phyloP scores from a whole-genome alignment of 2,329 filamentous ascomycete species.

The Rhinocladiella similis region DNA sequence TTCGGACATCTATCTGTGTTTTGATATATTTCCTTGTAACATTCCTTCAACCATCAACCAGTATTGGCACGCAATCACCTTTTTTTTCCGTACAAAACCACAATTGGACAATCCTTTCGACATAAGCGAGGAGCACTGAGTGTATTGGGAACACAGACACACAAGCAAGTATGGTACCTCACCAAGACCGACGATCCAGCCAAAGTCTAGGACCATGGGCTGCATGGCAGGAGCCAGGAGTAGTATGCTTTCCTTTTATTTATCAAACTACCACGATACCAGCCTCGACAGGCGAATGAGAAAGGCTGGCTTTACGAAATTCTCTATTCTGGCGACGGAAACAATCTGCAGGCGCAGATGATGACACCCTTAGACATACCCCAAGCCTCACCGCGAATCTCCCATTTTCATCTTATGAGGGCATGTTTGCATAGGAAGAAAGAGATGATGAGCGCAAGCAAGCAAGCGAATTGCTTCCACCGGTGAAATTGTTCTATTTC shows the following conservation, averaged over 20 bases:
- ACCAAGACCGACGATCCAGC: conserved; percentile 10
- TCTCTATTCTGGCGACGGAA: conserved; percentile 17
- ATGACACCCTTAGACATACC: conserved; percentile 21
- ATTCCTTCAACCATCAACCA: conserved; percentile 7
- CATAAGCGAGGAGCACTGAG: conserved; percentile 16
- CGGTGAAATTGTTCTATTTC: conserved; percentile 5
- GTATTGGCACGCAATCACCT: conserved; percentile 1
- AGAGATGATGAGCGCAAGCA: conserved; percentile 9
- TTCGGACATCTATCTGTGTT: neutral
- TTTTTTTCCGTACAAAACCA: neutral
- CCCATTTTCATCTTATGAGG: conserved; percentile 22
- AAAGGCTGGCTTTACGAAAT: conserved; percentile 20
- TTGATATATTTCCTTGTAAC: conserved; percentile 4
- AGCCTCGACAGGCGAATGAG: conserved; percentile 13
- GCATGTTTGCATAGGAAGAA: conserved; percentile 13
- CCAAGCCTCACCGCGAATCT: conserved; percentile 23
- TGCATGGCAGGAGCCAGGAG: conserved; percentile 19
- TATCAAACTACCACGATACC: conserved; percentile 6
- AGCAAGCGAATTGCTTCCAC: conserved; percentile 9
- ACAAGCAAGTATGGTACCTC: conserved; percentile 4
- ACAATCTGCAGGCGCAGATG: conserved; percentile 12
- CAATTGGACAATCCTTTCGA: conserved; percentile 18
- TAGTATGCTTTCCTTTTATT: conserved; percentile 9
- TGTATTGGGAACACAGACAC: conserved; percentile 7
- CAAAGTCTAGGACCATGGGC: conserved; percentile 9